Evolutionary conservation across 2,329 filamentous ascomycete genomes (phyloP).

Genomic region (Pestalotiopsis sp.): DNA sequence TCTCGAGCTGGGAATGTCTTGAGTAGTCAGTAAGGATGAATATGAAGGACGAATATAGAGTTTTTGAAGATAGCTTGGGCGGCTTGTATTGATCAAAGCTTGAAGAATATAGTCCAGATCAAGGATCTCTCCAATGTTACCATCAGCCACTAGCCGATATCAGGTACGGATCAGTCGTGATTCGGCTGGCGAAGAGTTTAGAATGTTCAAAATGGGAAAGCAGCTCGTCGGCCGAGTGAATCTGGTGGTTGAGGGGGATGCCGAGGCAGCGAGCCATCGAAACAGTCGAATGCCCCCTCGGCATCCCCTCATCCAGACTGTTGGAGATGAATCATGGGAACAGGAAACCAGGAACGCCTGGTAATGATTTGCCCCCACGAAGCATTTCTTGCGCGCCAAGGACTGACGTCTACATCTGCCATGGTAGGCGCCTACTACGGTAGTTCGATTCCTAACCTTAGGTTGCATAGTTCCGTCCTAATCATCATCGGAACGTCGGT

Average conservation of each 20-base stretch:
- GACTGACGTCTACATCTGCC: background rate
- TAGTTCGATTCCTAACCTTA: background rate
- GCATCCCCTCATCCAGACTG: background rate
- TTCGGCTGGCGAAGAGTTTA: background rate
- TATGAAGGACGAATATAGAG: background rate
- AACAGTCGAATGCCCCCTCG: background rate
- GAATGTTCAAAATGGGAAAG: background rate
- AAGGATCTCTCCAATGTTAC: background rate
- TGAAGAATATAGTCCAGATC: background rate
- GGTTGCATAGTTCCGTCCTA: background rate
- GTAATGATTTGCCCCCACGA: background rate
- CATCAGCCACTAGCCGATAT: background rate
- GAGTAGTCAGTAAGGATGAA: background rate
- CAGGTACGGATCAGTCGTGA: background rate
- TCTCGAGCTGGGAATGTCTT: no score
- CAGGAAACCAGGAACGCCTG: background rate
- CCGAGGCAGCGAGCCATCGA: background rate
- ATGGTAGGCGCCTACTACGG: background rate
- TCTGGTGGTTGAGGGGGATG: background rate
- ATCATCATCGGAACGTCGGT: background rate
- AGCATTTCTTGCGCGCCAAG: background rate
- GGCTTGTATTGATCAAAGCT: background rate
- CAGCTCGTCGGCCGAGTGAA: background rate
- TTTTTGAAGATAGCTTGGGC: background rate
- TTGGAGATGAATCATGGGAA: conserved; percentile 5